phyloP scores from a whole-genome alignment of 371 early-diverging fungal genomes.

The Blakeslea trispora region DNA sequence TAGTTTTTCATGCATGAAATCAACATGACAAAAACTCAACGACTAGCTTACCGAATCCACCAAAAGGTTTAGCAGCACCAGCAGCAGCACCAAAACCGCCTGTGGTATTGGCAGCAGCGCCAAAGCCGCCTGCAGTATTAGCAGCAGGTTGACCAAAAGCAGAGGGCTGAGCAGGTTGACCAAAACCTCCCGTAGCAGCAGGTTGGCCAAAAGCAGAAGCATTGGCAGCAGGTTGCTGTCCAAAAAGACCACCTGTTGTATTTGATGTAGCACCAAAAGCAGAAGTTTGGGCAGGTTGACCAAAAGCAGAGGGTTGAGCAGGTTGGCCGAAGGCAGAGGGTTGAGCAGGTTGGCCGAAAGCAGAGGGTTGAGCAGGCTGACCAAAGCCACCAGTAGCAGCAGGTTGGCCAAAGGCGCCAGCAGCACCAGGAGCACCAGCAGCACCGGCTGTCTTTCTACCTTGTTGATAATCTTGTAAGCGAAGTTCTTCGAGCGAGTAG shows the following conservation, averaged over 20 bases:
- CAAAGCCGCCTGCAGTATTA: conserved; percentile 38
- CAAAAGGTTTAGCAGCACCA: conserved; percentile 47
- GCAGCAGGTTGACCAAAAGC: conserved; percentile 28
- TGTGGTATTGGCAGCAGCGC: conserved; percentile 20
- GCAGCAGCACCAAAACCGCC: conserved; percentile 48
- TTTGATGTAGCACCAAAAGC: conserved; percentile 42
- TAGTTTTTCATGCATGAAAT: too few species aligned
- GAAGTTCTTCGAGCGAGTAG: conserved; percentile 90
- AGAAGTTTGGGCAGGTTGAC: conserved; percentile 47
- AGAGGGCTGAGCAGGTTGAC: too few species aligned
- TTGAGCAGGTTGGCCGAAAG: conserved; percentile 35
- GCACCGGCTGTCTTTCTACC: conserved; percentile 70
- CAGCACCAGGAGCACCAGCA: conserved; percentile 49
- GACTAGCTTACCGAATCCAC: conserved; percentile 43
- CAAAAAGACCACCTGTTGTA: conserved; percentile 50
- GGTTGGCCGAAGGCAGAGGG: conserved; percentile 39
- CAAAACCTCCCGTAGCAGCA: conserved; percentile 34
- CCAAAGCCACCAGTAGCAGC: conserved; percentile 37
- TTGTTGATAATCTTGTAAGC: conserved; percentile 87
- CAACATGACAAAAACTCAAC: not conserved
- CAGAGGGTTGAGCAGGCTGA: too few species aligned
- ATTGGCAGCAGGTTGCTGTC: conserved; percentile 37
- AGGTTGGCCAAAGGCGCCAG: conserved; percentile 50
- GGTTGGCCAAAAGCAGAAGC: conserved; percentile 48
- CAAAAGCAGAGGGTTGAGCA: conserved; percentile 51